Evolutionary conservation across 1,284 basidiomycete species (phyloP), one percentile per base, ranked within the genome.

Genomic region (Fomes fomentarius): DNA sequence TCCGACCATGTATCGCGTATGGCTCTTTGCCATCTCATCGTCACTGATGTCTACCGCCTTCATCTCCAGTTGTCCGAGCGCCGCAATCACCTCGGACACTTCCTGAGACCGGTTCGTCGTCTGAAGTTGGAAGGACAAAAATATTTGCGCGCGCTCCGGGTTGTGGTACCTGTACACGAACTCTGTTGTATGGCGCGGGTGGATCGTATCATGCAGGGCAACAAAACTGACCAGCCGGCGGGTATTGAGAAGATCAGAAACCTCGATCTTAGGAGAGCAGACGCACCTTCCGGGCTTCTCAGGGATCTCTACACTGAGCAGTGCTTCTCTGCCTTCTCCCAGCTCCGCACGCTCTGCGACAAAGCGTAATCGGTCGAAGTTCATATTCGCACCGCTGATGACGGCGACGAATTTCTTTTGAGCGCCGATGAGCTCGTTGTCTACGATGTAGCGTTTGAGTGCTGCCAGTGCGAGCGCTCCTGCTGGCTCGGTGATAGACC

Each of bases 301-400:
- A 21, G 96, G 95, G 50, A 99, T 91, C 66, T 93, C 91, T 33
- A 98, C 93, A 63, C 91, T 93, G 60, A 99, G 79, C 49, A 99
- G 78, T 0, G 92, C 96, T 72, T 99, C 97, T 50, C 91, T 84
- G 31, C 96, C 89, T 73, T 99, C 97, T 63, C 97, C 97, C 30
- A 99, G 79, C 71, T 98, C 95, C 15, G 97, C 97, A 53, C 97
- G 93, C 69, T 99, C 97, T 14, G 97, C 91, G 22, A 99, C 96
- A 68, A 99, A 99, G 7, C 97, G 84, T 42, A 99, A 74, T 24
- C 97, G 84, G 62, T 94, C 92, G 73, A 99, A 99, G 76, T 99
- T 98, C 94, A 99, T 98, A 74, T 99, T 99, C 14, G 97, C 97
- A 26, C 97, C 97, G 61, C 91, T 95, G 58, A 99, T 79, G 49